Evolutionary conservation across 805 yeast genomes (phyloP), one percentile per base, ranked within the genome.

Genomic region (Yamadazyma paraphyllophila): DNA sequence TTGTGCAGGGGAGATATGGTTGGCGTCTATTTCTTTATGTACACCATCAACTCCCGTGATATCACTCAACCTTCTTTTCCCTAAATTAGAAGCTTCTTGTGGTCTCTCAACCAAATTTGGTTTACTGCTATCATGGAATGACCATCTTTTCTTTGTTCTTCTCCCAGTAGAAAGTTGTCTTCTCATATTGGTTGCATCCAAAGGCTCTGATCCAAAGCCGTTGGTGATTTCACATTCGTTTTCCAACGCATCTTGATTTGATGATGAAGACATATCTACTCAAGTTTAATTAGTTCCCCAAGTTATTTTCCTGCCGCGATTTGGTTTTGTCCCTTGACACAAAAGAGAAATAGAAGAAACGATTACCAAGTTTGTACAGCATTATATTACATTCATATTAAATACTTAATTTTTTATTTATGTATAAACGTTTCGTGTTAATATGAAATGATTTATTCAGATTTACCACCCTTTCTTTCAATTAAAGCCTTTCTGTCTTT

Each of bases 401-500:
- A 38, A 39, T 33, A 40, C 27, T 27, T 39, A 29, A 32, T 36
- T 36, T 37, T 49, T 54, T 50, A 57, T 53, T 51, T 52, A 54
- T 51, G 53, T 53, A 53, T 49, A 54, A 53, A 48, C 43, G 45
- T 35, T 42, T 48, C 36, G 17, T 36, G 37, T 38, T 46, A 43
- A 39, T 41, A 41, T 46, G 46, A 42, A 39, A 31, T 36, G 16
- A 43, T 49, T 81, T 88, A 89, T 82, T 90, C 96, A 71, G 81
- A 80, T 74, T 88, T 90, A 73, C 98, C 98, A 76, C 97, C 97
- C 83, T 92, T 92, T 86, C 96, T 90, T 73, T 81, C 82, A 71
- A 92, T 88, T 79, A 92, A 85, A 74, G 88, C 95, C 84, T 92
- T 91, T 84, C 99, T 88, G 87, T 92, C 96, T 81, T 88, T 88